Conservation (phyloP, 257 asterid genomes). For the Marsdenia floribunda region DNA sequence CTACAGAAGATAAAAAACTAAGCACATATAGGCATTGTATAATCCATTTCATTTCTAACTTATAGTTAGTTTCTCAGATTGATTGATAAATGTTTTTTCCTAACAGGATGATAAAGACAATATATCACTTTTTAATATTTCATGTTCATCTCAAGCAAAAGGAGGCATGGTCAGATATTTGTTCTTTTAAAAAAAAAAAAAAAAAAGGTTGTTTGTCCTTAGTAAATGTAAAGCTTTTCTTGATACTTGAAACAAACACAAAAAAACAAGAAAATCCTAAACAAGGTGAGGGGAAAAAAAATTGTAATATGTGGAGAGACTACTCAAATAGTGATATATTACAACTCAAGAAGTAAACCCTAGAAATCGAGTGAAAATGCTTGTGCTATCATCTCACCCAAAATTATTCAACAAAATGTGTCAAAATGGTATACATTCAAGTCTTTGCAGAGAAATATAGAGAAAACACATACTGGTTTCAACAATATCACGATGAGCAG, state of each 20-base stretch:
- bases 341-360: background rate
- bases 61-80: background rate
- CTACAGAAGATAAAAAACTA: background rate
- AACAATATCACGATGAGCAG: conserved; percentile 94
- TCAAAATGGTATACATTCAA: background rate
- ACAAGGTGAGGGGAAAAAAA: background rate
- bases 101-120: background rate
- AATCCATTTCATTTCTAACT: background rate
- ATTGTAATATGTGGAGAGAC: background rate
- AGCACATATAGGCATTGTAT: background rate
- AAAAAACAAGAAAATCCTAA: background rate
- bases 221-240: background rate
- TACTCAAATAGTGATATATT: background rate
- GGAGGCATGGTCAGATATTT: background rate
- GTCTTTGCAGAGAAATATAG: background rate
- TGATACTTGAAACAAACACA: background rate
- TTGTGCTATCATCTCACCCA: conserved; percentile 1
- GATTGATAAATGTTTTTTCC: background rate
- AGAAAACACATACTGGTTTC: conserved; percentile 59
- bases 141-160: too few species aligned
- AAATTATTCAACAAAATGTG: conserved; percentile 30
- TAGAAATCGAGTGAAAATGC: background rate
- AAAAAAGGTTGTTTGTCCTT: background rate
- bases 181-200: too few species aligned
- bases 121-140: background rate